Percentiles rank a stretch among this genome's conserved stretches.
These are phyloP conservation scores for Calonectria pteridis DNA, from an alignment of 2,329 filamentous ascomycete species.

Conservation along the genomic window DNA sequence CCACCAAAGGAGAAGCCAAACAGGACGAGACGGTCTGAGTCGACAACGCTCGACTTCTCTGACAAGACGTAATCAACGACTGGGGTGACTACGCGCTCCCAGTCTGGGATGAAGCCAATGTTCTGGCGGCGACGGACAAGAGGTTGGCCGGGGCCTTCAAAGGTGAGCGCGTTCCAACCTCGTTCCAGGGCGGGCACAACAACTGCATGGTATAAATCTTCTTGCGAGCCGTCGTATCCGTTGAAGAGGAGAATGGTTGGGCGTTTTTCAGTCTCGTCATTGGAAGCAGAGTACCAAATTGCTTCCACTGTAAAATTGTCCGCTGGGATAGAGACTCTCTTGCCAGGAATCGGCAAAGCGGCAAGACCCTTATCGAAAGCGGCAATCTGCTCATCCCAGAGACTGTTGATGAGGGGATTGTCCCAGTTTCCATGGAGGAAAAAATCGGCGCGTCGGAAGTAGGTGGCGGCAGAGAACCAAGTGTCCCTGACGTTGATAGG, in stretches of 20 bases:
- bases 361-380: slow-evolving; percentile 55
- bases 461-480: slow-evolving; percentile 54
- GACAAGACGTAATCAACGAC: slow-evolving; percentile 53
- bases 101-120: slow-evolving; percentile 58
- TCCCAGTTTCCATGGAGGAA: slow-evolving; percentile 56
- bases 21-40: slow-evolving; percentile 50
- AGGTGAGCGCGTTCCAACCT: slow-evolving; percentile 59
- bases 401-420: slow-evolving; percentile 53
- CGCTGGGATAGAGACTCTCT: slow-evolving; percentile 49
- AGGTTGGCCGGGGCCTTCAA: slow-evolving; percentile 61
- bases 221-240: slow-evolving; percentile 58
- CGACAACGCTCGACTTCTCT: slow-evolving; percentile 43
- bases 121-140: slow-evolving; percentile 55
- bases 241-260: slow-evolving; percentile 57
- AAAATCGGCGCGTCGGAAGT: slow-evolving; percentile 58
- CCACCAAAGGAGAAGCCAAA: slow-evolving; percentile 58
- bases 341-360: slow-evolving; percentile 50
- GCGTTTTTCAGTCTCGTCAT: slow-evolving; percentile 31
- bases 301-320: slow-evolving; percentile 51
- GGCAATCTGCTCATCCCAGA: slow-evolving; percentile 52
- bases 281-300: slow-evolving; percentile 49
- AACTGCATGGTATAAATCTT: slow-evolving; percentile 56
- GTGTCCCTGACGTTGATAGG: slow-evolving; percentile 42
- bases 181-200: slow-evolving; percentile 52
- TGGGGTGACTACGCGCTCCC: slow-evolving; percentile 56